Percentiles rank a stretch among this genome's conserved stretches.
These are phyloP conservation scores for Breynia disticha DNA, from an alignment of 441 rosid species.

Conservation along the genomic window DNA sequence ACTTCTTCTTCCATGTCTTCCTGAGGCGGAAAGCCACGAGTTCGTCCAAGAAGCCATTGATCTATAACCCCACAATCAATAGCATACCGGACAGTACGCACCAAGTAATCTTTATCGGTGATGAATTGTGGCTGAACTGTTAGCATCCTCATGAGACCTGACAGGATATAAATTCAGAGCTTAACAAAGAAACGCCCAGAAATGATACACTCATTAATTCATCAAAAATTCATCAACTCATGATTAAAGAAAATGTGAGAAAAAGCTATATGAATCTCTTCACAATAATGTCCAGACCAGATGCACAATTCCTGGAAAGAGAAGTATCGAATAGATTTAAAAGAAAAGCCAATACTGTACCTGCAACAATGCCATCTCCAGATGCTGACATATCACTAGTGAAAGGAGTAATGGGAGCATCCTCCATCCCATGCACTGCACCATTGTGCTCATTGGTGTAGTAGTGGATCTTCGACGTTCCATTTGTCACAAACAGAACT, in stretches of 20 bases:
- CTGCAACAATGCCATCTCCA: conserved; percentile 92
- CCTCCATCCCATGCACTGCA: conserved; percentile 73
- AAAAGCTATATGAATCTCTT: too few species aligned
- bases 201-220: too few species aligned
- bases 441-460: conserved; percentile 77
- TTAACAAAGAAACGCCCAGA: too few species aligned
- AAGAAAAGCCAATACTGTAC: conserved; percentile 23
- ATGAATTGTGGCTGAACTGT: conserved; percentile 59
- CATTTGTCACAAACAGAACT: conserved; percentile 82
- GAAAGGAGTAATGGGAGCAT: conserved; percentile 70
- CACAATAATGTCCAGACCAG: too few species aligned
- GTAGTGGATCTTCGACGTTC: conserved; percentile 85
- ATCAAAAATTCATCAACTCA: too few species aligned
- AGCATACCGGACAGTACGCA: conserved; percentile 52
- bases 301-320: not conserved
- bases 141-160: conserved; percentile 84
- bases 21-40: conserved; percentile 62
- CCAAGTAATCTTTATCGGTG: conserved; percentile 58
- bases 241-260: too few species aligned
- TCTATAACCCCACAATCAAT: conserved; percentile 75
- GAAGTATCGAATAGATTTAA: not conserved
- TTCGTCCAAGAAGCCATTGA: conserved; percentile 70
- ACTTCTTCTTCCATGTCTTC: conserved; percentile 52
- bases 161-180: too few species aligned
- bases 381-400: conserved; percentile 82